Base-by-base conservation (phyloP, 805 yeast species). In the Clavispora asparagi region DNA sequence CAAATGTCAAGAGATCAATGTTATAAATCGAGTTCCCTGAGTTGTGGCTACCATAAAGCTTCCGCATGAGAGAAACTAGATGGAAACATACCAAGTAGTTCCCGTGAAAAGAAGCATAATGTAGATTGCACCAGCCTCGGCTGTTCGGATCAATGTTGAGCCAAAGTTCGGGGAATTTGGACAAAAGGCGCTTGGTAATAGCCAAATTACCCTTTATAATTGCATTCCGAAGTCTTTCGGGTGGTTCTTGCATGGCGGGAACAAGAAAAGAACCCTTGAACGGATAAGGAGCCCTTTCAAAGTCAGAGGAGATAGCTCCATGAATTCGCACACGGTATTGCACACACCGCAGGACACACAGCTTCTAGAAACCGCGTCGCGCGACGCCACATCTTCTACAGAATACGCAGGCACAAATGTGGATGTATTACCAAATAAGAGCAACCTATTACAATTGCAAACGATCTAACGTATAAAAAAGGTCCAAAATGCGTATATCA, bases 41-140 rank as follows among this genome's bases (percentile, higher is more conserved):
- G 23, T 17, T 17, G 25, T 17, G 25, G 16, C 25, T 16, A 11
- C 25, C 25, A 14, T 16, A 16, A 16, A 8, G 23, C 9, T 44
- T 42, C 16, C 58, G 59, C 77, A 71, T 31, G 71, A 67, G 61
- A 29, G 75, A 73, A 14, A 83, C 71, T 41, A 84, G 64, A 53
- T 70, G 72, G 29, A 73, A 84, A 62, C 90, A 84, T 12, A 87
- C 74, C 45, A 84, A 74, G 55, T 82, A 83, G 50, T 83, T 76
- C 38, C 95, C 94, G 57, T 84, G 67, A 56, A 61, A 84, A 4
- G 92, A 81, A 0, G 95, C 90, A 62, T 87, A 87, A 61, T 88
- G 96, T 40, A 88, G 68, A 33, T 85, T 82, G 13, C 86, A 74
- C 96, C 96, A 88, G 1, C 96, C 96, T 57, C 83, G 81, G 19